Conservation (phyloP, 1,139 yeast species). For the Yamadazyma kanchanaburiensis region DNA sequence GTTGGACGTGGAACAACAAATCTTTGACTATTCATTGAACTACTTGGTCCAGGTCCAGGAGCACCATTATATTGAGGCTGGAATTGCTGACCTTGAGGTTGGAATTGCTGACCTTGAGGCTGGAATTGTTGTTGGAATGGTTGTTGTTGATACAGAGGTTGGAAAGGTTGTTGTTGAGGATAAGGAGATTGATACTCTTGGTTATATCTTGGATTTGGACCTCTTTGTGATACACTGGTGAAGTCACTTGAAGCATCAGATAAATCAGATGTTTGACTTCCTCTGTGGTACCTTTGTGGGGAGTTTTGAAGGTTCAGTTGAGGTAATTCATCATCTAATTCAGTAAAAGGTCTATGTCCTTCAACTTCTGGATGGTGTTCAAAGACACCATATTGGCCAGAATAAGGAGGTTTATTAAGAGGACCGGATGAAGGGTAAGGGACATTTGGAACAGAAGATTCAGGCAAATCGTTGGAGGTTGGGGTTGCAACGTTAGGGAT, state of each 20-base stretch:
- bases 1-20: conserved; percentile 20
- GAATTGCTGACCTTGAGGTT: conserved; percentile 3
- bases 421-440: conserved; percentile 21
- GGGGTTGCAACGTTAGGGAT: conserved; percentile 29
- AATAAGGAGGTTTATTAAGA: conserved; percentile 17
- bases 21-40: conserved; percentile 11
- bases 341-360: conserved; percentile 48
- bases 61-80: conserved; percentile 5
- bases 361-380: conserved; percentile 47
- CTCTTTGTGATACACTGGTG: conserved; percentile 79
- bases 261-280: conserved; percentile 18
- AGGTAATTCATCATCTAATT: conserved; percentile 25
- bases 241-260: conserved; percentile 57
- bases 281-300: conserved; percentile 5
- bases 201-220: conserved; percentile 59
- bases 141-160: conserved; percentile 10
- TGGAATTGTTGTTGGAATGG: conserved; percentile 11
- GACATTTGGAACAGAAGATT: conserved; percentile 14
- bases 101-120: conserved; percentile 4
- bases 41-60: conserved; percentile 3
- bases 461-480: conserved; percentile 21
- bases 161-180: conserved; percentile 3
- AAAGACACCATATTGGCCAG: conserved; percentile 28
- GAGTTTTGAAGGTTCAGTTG: conserved; percentile 14
- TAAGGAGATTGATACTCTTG: conserved; percentile 8